phyloP scores from a whole-genome alignment of 257 asterid species.

The Primulina tabacum region DNA sequence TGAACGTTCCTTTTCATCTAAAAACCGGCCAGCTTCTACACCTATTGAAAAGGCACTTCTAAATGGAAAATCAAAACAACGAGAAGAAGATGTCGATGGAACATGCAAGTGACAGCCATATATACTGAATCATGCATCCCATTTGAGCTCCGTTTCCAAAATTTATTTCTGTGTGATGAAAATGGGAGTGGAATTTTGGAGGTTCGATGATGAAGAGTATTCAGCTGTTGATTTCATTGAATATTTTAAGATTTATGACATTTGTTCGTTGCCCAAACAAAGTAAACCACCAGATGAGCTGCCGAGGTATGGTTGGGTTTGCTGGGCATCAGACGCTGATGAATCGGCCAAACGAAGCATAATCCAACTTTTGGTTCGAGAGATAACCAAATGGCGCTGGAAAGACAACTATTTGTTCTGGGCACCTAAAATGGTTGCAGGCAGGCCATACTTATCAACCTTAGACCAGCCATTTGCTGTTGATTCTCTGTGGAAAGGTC shows the following conservation, averaged over 20 bases:
- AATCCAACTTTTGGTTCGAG: not conserved
- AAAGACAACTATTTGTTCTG: conserved; percentile 10
- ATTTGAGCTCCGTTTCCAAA: not conserved
- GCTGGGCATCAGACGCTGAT: not conserved
- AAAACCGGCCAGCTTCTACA: not conserved
- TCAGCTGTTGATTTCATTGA: no score
- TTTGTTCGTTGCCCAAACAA: not conserved
- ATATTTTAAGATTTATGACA: not conserved
- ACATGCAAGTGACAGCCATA: no score
- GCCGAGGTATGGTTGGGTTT: not conserved
- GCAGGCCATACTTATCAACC: conserved; percentile 10
- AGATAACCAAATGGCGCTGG: not conserved
- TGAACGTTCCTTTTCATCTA: no score
- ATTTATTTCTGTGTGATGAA: not conserved
- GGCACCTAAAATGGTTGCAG: conserved; percentile 18
- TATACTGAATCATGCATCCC: not conserved
- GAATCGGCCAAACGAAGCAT: not conserved
- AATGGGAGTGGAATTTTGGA: not conserved
- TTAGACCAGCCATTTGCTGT: conserved; percentile 21
- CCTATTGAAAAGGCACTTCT: not conserved
- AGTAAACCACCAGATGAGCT: not conserved
- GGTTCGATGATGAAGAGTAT: not conserved
- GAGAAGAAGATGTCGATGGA: no score
- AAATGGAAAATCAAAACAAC: not conserved
- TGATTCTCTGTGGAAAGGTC: conserved; percentile 13